These are phyloP conservation scores for Antrodiella citrinella DNA, from an alignment of 768 basidiomycete species.

Conservation along the genomic window DNA sequence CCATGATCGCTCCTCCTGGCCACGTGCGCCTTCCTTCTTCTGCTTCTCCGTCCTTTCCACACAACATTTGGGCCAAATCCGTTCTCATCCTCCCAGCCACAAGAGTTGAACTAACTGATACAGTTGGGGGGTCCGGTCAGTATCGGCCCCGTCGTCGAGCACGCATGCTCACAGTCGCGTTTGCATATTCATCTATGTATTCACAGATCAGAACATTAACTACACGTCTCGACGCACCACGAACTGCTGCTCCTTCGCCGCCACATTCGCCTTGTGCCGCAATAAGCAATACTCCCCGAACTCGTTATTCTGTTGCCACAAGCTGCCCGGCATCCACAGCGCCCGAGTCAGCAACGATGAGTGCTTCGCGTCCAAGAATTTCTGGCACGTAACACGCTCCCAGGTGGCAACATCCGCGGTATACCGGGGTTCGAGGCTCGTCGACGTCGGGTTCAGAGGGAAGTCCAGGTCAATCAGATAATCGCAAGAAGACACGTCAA, in stretches of 20 bases:
- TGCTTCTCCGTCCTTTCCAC: no score
- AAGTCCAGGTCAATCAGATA: conserved; percentile 91
- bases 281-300: conserved; percentile 92
- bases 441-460: conserved; percentile 52
- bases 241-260: conserved; percentile 18
- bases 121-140: no score
- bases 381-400: conserved; percentile 74
- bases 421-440: conserved; percentile 74
- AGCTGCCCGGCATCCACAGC: conserved; percentile 70
- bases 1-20: no score
- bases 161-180: no score
- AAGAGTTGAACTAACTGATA: no score
- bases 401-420: conserved; percentile 55
- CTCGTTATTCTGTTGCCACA: conserved; percentile 61
- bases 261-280: conserved; percentile 41
- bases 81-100: no score
- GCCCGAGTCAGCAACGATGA: conserved; percentile 67
- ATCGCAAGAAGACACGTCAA: conserved; percentile 66
- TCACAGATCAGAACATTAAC: no score
- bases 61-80: no score
- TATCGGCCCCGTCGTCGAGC: no score
- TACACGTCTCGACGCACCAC: no score
- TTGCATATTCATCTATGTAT: no score
- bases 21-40: no score
- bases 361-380: conserved; percentile 77